Evolutionary conservation across 371 early-diverging fungal species (phyloP), one percentile per base, ranked within the genome.

Genomic region (Mycotypha africana): DNA sequence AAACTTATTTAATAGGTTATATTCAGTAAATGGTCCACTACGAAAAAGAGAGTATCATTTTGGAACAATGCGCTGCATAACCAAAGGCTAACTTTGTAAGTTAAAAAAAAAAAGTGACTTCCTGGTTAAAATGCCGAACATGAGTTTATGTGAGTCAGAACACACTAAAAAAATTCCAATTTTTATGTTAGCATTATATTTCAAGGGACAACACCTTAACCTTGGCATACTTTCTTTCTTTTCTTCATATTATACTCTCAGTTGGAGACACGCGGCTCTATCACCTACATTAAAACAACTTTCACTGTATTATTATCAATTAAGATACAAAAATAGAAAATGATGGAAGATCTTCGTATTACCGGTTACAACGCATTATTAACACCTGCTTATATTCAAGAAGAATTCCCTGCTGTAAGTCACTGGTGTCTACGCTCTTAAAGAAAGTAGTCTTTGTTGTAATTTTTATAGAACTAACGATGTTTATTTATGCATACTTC

Each of bases 321-420:
- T 14, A 24, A 33, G 8, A 22, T 34, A 2, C 19, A 9, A 35
- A 17, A 19, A 25, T 8, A 20, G 37, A 36, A 31, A 19, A 56
- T 43, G 23, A 80, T 82, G 78, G 80, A 79, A 62, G 82, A 82
- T 54, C 65, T 79, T 45, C 79, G 80, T 51, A 72, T 82, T 44
- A 60, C 70, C 25, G 78, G 79, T 36, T 80, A 82, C 67, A 74
- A 78, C 17, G 76, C 82, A 22, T 62, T 82, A 30, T 49, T 82
- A 20, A 70, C 77, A 36, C 82, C 82, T 39, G 67, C 78, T 46
- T 71, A 67, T 55, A 58, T 82, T 25, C 78, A 78, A 51, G 79
- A 77, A 55, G 82, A 82, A 49, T 59, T 71, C 31, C 78, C 82
- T 38, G 51, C 71, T 50, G 82, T 82, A 74, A 67, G 60, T 38